Percentiles rank a stretch among this genome's conserved stretches.
These are phyloP conservation scores for Oryza meridionalis DNA, from an alignment of 176 grass and related monocot genomes.

Conservation along the genomic window DNA sequence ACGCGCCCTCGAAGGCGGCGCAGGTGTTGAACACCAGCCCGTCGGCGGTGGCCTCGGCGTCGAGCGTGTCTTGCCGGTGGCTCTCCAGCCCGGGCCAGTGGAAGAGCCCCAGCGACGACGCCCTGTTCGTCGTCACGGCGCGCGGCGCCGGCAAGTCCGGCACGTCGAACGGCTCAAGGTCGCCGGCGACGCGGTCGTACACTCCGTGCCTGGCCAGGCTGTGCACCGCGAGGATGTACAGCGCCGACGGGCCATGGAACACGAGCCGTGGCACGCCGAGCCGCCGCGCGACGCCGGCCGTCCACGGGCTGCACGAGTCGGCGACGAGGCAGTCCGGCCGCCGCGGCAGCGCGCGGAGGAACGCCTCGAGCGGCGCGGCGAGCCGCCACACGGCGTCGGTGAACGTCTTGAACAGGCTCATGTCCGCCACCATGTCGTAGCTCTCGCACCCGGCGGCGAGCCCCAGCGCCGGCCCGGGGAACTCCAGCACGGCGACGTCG, in stretches of 20 bases:
- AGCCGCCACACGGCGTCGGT: conserved; percentile 38
- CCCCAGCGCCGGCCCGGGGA: conserved; percentile 45
- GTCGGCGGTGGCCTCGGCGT: conserved; percentile 53
- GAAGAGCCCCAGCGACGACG: conserved; percentile 49
- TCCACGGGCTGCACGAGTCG: conserved; percentile 36
- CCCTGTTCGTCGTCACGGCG: conserved; percentile 33
- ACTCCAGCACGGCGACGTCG: conserved; percentile 48
- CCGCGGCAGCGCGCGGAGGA: conserved; percentile 28
- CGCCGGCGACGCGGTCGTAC: conserved; percentile 17
- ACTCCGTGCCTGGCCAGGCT: conserved; percentile 29
- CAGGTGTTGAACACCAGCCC: conserved; percentile 61
- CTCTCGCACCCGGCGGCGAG: conserved; percentile 55
- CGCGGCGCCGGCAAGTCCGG: conserved; percentile 40
- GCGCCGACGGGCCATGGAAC: conserved; percentile 41
- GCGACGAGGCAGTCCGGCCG: conserved; percentile 49
- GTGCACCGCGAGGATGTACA: conserved; percentile 33
- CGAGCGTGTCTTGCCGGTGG: conserved; percentile 29
- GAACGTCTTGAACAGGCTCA: conserved; percentile 6
- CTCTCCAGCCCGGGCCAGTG: conserved; percentile 42
- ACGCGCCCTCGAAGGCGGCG: conserved; percentile 41
- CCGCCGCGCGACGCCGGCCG: conserved; percentile 24
- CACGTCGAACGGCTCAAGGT: conserved; percentile 49
- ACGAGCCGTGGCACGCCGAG: conserved; percentile 39
- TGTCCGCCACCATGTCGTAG: conserved; percentile 20
- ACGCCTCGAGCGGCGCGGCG: conserved; percentile 44